Percentiles rank a stretch among this genome's conserved stretches.
Conservation (phyloP, 192 early-diverging fungal species). For the Coemansia sp. region DNA sequence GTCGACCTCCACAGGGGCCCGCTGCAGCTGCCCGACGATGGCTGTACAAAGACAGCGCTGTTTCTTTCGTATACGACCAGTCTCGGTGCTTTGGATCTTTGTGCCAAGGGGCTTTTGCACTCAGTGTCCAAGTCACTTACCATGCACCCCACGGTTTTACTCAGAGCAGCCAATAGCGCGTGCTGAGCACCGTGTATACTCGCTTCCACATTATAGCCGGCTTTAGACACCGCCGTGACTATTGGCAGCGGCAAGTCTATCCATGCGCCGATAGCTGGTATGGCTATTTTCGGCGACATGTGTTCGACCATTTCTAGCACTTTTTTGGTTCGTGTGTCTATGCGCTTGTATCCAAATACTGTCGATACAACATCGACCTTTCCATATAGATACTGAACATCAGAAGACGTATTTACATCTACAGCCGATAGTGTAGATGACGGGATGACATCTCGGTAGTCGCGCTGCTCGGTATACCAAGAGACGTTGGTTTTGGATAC, state of each 20-base stretch:
- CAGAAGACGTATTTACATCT: background rate
- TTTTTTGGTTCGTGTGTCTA: constrained; percentile 16
- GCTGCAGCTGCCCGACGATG: no score
- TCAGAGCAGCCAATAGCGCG: constrained; percentile 7
- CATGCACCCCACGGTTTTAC: background rate
- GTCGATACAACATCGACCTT: constrained; percentile 6
- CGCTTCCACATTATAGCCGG: constrained; percentile 12
- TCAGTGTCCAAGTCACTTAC: constrained; percentile 8
- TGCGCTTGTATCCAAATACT: constrained; percentile 36
- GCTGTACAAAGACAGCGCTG: no score
- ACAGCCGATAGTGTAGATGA: background rate
- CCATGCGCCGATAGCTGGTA: constrained; percentile 19
- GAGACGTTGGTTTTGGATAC: constrained; percentile 16
- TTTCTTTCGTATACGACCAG: constrained; percentile 23
- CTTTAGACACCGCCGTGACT: background rate
- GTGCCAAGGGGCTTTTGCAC: constrained; percentile 20
- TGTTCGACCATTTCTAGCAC: constrained; percentile 22
- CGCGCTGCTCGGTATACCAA: constrained; percentile 24
- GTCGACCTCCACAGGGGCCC: background rate
- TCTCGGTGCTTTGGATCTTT: constrained; percentile 7
- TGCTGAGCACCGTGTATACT: constrained; percentile 37
- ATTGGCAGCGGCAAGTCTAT: constrained; percentile 18
- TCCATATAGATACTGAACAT: constrained; percentile 2
- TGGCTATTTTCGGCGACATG: constrained; percentile 2
- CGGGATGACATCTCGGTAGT: constrained; percentile 3